Base-by-base conservation (phyloP, 352 stramenopile genomes). In the Peronospora belbahrii region DNA sequence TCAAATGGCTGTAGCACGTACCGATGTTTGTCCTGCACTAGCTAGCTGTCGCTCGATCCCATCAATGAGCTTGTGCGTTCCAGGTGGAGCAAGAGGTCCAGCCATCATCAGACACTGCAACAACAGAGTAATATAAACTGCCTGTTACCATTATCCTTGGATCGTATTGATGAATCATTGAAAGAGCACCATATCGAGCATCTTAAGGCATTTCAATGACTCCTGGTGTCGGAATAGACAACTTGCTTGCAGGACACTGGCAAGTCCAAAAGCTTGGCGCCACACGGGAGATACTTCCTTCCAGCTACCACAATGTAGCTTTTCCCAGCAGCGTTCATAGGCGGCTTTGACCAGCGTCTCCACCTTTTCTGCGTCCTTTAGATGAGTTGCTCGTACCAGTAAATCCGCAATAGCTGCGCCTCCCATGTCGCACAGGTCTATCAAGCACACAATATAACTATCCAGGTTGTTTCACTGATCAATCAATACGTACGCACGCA, bases 61-160 rank as follows among this genome's bases (percentile, higher is more conserved):
- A 4, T 42, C 41, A 48, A 90, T 71, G 43, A 88, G 56, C 20
- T 25, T 40, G 51, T 87, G 79, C 3, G 77, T 72, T 18, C 65
- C 48, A 6, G 8, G 25, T 20, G 62, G 41, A 4, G 71, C 69
- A 15, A 74, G 47, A 6, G 79, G 76, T 2, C 79, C 79, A 13
- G 74, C 69, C 79, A 90, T 88, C 69, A 90, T 85, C 8, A 90
- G 42, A 36, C 70, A 78, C 67, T 79, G 22, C n/a, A 59, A 27
- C 8, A 23, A 19, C 20, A 34, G 30, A n/a, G n/a, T n/a, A n/a
- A n/a, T n/a, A n/a, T n/a, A n/a, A n/a, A n/a, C n/a, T n/a, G n/a
- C n/a, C n/a, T n/a, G n/a, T n/a, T n/a, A n/a, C n/a, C 34, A 15
- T 30, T 30, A 30, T 2, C 20, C 17, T 17, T 30, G 0, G 3